Evolutionary conservation across 495 filamentous ascomycete species (phyloP).

Genomic region (Penicillium psychrofluorescens): DNA sequence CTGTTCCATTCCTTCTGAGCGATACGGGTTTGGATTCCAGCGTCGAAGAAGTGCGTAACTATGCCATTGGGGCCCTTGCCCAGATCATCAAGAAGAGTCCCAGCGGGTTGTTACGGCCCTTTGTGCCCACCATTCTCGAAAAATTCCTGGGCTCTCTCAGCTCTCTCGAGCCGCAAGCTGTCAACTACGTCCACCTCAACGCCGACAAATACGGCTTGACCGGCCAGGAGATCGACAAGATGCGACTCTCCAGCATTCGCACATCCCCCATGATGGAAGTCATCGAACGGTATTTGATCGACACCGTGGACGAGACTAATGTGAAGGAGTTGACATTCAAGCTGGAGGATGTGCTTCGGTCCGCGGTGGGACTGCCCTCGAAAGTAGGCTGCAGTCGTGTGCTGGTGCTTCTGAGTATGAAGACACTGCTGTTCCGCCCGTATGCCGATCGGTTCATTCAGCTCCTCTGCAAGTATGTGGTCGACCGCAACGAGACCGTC

Average conservation of each 20-base stretch:
- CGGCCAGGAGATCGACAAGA: conserved; percentile 77
- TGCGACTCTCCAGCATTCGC: conserved; percentile 69
- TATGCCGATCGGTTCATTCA: conserved; percentile 73
- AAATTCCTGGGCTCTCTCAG: conserved; percentile 74
- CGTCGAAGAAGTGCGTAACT: conserved; percentile 73
- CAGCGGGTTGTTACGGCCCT: conserved; percentile 63
- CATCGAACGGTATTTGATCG: conserved; percentile 75
- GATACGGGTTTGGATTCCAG: conserved; percentile 79
- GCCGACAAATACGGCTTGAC: conserved; percentile 79
- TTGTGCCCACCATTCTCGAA: conserved; percentile 73
- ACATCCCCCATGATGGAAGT: conserved; percentile 90
- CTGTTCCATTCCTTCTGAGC: conserved; percentile 88
- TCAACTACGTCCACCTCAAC: conserved; percentile 90
- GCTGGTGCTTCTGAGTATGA: conserved; percentile 77
- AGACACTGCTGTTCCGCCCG: conserved; percentile 62
- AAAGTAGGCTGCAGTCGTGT: conserved; percentile 87
- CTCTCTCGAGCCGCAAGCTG: conserved; percentile 73
- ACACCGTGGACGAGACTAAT: conserved; percentile 68
- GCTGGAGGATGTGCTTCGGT: conserved; percentile 72
- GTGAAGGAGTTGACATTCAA: conserved; percentile 65
- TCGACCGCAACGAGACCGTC: conserved; percentile 88
- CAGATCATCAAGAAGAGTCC: conserved; percentile 80
- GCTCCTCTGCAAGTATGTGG: conserved; percentile 65
- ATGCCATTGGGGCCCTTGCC: conserved; percentile 68
- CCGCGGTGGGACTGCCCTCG: conserved; percentile 80